Conservation (phyloP, 169 alveolate species). For the Plasmodium billcollinsi region DNA sequence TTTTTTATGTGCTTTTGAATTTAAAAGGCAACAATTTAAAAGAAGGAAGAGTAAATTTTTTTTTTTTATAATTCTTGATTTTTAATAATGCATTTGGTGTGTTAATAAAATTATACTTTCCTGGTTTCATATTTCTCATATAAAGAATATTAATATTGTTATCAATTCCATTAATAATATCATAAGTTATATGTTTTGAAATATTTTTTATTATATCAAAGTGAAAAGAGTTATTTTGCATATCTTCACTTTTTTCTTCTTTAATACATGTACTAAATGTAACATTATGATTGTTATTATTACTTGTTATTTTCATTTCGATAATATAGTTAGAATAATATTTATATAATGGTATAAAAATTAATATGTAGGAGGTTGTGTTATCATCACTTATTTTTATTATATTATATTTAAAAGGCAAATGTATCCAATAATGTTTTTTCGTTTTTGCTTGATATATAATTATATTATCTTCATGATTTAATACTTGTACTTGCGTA, state of each 20-base stretch:
- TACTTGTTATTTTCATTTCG: slow-evolving; percentile 30
- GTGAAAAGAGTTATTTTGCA: slow-evolving; percentile 11
- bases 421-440: slow-evolving; percentile 59
- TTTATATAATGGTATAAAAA: slow-evolving; percentile 55
- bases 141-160: slow-evolving; percentile 34
- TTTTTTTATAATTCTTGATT: slow-evolving; percentile 11
- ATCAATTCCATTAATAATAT: slow-evolving; percentile 58
- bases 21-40: slow-evolving; percentile 11
- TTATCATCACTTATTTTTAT: slow-evolving; percentile 11
- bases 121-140: slow-evolving; percentile 29
- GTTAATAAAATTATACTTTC: slow-evolving; percentile 18
- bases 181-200: slow-evolving; percentile 59
- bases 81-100: slow-evolving; percentile 17
- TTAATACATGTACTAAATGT: slow-evolving; percentile 25
- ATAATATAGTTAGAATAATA: slow-evolving; percentile 57
- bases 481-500: slow-evolving; percentile 25
- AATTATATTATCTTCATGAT: slow-evolving; percentile 27
- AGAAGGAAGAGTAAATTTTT: slow-evolving; percentile 7
- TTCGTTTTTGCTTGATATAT: slow-evolving; percentile 67
- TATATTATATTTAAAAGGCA: slow-evolving; percentile 48
- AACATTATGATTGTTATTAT: slow-evolving; percentile 23
- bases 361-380: slow-evolving; percentile 15
- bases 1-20: slow-evolving; percentile 18
- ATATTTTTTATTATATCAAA: slow-evolving; percentile 27
- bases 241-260: neutral